Evolutionary conservation across 1,139 yeast species (phyloP).

Genomic region (Pneumocystis carinii): DNA sequence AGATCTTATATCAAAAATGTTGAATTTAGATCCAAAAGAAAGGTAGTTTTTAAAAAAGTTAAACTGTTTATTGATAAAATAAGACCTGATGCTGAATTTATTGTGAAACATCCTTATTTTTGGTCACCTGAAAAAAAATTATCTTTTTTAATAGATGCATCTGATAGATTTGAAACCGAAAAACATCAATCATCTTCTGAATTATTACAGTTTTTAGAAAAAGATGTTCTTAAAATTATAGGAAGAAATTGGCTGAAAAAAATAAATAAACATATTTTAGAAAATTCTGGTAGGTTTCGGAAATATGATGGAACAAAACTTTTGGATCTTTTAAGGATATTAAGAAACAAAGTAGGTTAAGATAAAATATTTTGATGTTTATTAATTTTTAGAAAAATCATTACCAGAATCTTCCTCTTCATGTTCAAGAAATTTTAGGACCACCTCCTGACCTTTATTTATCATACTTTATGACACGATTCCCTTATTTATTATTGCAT

Average conservation of each 20-base stretch:
- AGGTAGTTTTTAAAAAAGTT: background rate
- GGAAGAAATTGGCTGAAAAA: conserved; percentile 64
- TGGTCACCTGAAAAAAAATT: conserved; percentile 67
- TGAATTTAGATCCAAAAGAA: conserved; percentile 42
- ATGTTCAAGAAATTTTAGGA: conserved; percentile 42
- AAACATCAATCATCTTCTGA: conserved; percentile 74
- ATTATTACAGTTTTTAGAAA: conserved; percentile 46
- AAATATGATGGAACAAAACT: conserved; percentile 66
- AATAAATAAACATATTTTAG: conserved; percentile 57
- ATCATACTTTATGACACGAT: conserved; percentile 52
- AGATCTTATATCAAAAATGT: conserved; percentile 61
- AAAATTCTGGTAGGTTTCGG: conserved; percentile 76
- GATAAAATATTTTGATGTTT: conserved; percentile 33
- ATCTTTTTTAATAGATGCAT: conserved; percentile 68
- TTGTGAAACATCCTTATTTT: conserved; percentile 74
- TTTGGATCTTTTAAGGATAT: conserved; percentile 74
- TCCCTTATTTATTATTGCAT: conserved; percentile 67
- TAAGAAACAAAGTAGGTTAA: conserved; percentile 50
- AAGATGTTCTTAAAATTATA: conserved; percentile 37
- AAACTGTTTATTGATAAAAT: conserved; percentile 13
- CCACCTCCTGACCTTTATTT: conserved; percentile 77
- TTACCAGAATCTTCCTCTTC: conserved; percentile 69
- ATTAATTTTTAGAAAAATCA: conserved; percentile 29
- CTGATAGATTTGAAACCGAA: conserved; percentile 83
- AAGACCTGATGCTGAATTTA: conserved; percentile 59